Evolutionary conservation across 805 yeast genomes (phyloP), one percentile per base, ranked within the genome.

Genomic region (Spathaspora girioi): DNA sequence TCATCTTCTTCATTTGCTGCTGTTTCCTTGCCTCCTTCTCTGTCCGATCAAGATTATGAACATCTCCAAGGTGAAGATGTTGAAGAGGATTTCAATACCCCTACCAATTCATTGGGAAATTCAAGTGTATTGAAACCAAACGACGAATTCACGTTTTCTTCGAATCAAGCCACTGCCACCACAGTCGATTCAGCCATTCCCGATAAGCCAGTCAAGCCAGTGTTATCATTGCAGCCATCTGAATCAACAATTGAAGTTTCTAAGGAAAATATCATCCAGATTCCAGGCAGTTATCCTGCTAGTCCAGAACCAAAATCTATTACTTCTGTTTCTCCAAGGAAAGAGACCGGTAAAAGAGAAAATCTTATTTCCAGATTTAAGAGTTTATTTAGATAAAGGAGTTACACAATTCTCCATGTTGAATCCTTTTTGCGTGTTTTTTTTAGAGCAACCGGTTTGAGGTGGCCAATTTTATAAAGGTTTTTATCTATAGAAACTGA

Each of bases 211-310:
- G 89, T 90, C 35, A 41, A 47, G 42, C 91, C 54, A 84, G 85
- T 70, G 64, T 73, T 49, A 67, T 79, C 55, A 80, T 81, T 50
- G 89, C 86, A 67, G 71, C 76, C 52, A 26, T 52, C 55, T 14
- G 55, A 52, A 35, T 49, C 55, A 11, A 47, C 55, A 9, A 31
- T 50, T 23, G 46, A 43, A 32, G 17, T 23, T 40, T 20, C 23
- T 29, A 14, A 46, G 35, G 46, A 45, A 29, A 40, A 47, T 9
- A 18, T 32, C 8, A 52, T 59, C 35, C 56, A 60, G 46, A 62
- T 59, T 3, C 62, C 67, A 14, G 62, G 59, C 8, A 54, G 55
- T 7, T 55, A 54, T 48, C 61, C 62, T 23, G 32, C 48, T 15
- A 43, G 38, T 38, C 51, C 47, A 8, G 51, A 43, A 35, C 20